phyloP scores from a whole-genome alignment of 2,329 filamentous ascomycete genomes.

The Bipolaris cookei region DNA sequence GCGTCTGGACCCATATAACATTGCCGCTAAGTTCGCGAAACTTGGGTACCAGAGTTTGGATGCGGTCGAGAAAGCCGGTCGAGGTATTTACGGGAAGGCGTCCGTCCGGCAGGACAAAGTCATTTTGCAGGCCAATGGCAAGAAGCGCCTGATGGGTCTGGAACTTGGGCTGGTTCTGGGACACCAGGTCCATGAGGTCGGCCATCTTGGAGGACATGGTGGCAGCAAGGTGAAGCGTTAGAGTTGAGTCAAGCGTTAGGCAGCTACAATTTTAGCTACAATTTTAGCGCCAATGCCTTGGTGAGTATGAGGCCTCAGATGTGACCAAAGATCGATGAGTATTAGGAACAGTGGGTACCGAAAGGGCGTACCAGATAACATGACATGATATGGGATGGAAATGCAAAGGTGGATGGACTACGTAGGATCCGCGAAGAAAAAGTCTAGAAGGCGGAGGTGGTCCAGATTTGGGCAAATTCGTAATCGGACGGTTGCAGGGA shows the following conservation, averaged over 20 bases:
- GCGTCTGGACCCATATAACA: slow-evolving; percentile 84
- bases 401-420: not conserved
- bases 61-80: slow-evolving; percentile 69
- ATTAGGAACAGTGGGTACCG: not conserved
- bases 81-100: slow-evolving; percentile 70
- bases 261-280: slow-evolving; percentile 1
- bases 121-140: slow-evolving; percentile 86
- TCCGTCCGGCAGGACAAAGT: slow-evolving; percentile 75
- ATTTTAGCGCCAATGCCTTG: not conserved
- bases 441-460: not conserved
- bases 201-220: slow-evolving; percentile 41
- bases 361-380: not conserved
- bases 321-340: not conserved
- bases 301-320: not conserved
- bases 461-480: not conserved
- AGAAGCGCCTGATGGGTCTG: slow-evolving; percentile 74
- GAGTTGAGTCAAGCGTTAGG: slow-evolving; percentile 3
- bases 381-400: not conserved
- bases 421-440: not conserved
- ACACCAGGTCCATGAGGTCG: slow-evolving; percentile 53
- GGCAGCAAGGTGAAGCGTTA: slow-evolving; percentile 1
- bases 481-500: slow-evolving; percentile 16
- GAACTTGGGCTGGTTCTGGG: slow-evolving; percentile 58
- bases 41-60: slow-evolving; percentile 68
- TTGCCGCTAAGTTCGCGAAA: slow-evolving; percentile 73